phyloP scores from a whole-genome alignment of 306 rosid genomes.

The Gastrolobium bilobum region DNA sequence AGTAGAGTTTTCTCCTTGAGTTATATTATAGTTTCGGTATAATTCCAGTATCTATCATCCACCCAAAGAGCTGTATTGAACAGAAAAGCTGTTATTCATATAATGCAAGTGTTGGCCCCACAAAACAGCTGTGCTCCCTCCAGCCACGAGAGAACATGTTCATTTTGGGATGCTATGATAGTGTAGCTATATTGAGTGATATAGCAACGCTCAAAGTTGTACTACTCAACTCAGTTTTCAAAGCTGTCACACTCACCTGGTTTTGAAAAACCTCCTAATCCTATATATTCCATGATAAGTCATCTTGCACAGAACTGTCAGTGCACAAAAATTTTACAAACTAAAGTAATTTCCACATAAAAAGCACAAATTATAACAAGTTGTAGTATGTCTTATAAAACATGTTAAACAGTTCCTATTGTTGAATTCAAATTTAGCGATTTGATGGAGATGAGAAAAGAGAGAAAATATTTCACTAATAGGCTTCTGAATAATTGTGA shows the following conservation, averaged over 20 bases:
- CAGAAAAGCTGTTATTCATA: not conserved
- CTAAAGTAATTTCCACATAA: not conserved
- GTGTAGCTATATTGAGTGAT: not conserved
- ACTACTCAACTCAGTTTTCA: constrained; percentile 10
- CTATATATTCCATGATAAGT: not conserved
- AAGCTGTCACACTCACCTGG: not conserved
- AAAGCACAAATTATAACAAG: not conserved
- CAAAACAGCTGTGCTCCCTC: constrained; percentile 9
- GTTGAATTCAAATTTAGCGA: constrained; percentile 17
- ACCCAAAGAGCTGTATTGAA: constrained; percentile 25
- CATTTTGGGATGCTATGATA: constrained; percentile 22
- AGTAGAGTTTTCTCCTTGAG: too few relatives aligned
- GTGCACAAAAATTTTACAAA: not conserved
- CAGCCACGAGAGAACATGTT: not conserved
- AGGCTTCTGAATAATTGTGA: constrained; percentile 5
- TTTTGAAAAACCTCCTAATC: not conserved
- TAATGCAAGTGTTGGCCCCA: constrained; percentile 19
- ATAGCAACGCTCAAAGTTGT: not conserved
- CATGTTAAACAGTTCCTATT: not conserved
- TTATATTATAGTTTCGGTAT: too few relatives aligned
- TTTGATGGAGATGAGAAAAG: not conserved
- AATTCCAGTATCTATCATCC: not conserved
- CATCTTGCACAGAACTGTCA: not conserved
- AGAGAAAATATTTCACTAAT: constrained; percentile 6
- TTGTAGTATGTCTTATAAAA: not conserved